A percentile compares a stretch with the other conserved stretches of the same genome.
Conservation (phyloP, 441 rosid species). For the Bruguiera hainesii region DNA sequence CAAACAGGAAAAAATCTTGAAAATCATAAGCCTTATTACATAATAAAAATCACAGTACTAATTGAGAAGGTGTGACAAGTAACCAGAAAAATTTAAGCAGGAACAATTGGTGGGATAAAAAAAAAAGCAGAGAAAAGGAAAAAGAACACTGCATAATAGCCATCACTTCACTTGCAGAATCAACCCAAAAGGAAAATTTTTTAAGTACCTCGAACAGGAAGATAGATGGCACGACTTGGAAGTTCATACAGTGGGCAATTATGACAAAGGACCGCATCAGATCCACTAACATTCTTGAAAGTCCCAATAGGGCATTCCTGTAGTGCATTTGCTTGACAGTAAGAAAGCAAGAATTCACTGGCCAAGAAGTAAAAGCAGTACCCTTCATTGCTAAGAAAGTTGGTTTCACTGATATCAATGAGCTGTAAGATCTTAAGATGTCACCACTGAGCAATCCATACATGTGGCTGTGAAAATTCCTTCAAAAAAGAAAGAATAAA, state of each 20-base stretch:
- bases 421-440: background rate
- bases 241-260: conserved; percentile 62
- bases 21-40: conserved; percentile 7
- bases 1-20: background rate
- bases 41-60: background rate
- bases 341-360: conserved; percentile 12
- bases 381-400: background rate
- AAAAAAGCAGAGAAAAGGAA: background rate
- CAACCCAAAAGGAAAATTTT: background rate
- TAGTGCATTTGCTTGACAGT: conserved; percentile 23
- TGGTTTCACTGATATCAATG: background rate
- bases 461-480: background rate
- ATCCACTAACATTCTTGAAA: conserved; percentile 76
- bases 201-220: conserved; percentile 57
- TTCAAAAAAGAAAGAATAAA: background rate
- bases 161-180: background rate
- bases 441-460: background rate
- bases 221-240: conserved; percentile 69
- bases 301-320: conserved; percentile 96
- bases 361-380: conserved; percentile 12
- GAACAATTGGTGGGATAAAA: background rate
- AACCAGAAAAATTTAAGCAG: background rate
- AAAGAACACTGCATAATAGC: background rate
- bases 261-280: conserved; percentile 60
- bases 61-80: conserved; percentile 1